Evolutionary conservation across 164 flowering plant genomes (phyloP).

Genomic region (Macadamia integrifolia): DNA sequence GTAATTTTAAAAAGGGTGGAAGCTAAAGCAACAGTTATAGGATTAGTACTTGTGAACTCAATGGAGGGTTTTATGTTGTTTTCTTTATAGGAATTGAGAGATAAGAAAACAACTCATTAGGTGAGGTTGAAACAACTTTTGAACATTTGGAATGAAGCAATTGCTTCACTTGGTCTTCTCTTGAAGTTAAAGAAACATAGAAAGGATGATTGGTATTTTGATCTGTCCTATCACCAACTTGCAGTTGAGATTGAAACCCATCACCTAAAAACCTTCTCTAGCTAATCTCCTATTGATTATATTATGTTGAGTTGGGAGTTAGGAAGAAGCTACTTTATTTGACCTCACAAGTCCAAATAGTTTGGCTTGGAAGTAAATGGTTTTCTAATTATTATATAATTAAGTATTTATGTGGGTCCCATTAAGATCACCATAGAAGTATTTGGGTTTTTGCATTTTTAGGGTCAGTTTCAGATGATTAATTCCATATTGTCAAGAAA

Average conservation of each 20-base stretch:
- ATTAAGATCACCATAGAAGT: too few relatives aligned
- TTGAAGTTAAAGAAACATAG: constrained; percentile 41
- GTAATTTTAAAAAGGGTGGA: constrained; percentile 7
- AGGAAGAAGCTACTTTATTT: too few relatives aligned
- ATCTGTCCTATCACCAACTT: constrained; percentile 41
- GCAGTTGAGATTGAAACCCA: constrained; percentile 26
- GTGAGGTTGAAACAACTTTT: constrained; percentile 1
- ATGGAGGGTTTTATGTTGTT: neutral
- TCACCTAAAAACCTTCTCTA: too few relatives aligned
- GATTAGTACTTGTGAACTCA: constrained; percentile 30
- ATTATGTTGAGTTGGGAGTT: too few relatives aligned
- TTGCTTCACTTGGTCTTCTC: constrained; percentile 32
- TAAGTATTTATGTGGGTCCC: too few relatives aligned
- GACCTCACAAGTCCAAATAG: too few relatives aligned
- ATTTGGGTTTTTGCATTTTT: too few relatives aligned
- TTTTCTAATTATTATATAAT: too few relatives aligned
- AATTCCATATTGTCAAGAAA: too few relatives aligned
- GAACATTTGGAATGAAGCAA: constrained; percentile 9
- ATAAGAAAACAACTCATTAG: constrained; percentile 5
- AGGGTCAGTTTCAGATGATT: too few relatives aligned
- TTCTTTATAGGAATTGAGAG: neutral
- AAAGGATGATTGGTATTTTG: constrained; percentile 7
- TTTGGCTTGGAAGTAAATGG: too few relatives aligned
- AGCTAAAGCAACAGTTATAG: constrained; percentile 7
- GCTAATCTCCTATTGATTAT: too few relatives aligned